Conservation (phyloP, 768 basidiomycete genomes). For the Leccinum longicurvipes region DNA sequence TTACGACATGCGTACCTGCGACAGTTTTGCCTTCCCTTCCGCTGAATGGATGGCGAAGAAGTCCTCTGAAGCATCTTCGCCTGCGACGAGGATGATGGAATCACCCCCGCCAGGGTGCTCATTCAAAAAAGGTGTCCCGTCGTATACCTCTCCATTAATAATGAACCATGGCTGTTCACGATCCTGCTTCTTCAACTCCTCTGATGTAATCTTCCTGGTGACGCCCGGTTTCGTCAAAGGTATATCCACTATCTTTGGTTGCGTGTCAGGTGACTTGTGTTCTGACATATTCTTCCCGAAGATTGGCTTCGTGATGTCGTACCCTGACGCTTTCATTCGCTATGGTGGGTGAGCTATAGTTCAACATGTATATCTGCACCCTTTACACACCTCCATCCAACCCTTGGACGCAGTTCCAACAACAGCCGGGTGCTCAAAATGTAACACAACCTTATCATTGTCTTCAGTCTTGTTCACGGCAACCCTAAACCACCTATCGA, state of each 20-base stretch:
- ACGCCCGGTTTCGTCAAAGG: slow-evolving; percentile 47
- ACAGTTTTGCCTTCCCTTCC: slow-evolving; percentile 45
- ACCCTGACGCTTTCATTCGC: slow-evolving; percentile 45
- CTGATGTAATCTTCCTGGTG: slow-evolving; percentile 40
- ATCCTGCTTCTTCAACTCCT: slow-evolving; percentile 41
- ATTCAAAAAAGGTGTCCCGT: slow-evolving; percentile 46
- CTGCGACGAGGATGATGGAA: slow-evolving; percentile 53
- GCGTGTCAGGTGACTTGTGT: neutral
- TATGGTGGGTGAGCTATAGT: slow-evolving; percentile 8
- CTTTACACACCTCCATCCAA: slow-evolving; percentile 52
- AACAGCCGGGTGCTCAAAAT: slow-evolving; percentile 59
- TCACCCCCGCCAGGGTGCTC: slow-evolving; percentile 60
- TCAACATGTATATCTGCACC: neutral
- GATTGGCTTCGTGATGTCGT: slow-evolving; percentile 41
- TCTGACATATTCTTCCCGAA: slow-evolving; percentile 25
- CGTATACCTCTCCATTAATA: slow-evolving; percentile 53
- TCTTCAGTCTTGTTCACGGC: slow-evolving; percentile 38
- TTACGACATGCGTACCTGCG: slow-evolving; percentile 29
- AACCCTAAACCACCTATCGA: slow-evolving; percentile 53
- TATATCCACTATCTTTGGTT: slow-evolving; percentile 19
- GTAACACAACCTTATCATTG: slow-evolving; percentile 27
- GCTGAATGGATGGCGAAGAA: slow-evolving; percentile 62
- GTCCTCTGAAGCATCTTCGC: slow-evolving; percentile 60
- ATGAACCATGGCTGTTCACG: slow-evolving; percentile 47
- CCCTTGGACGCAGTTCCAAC: slow-evolving; percentile 46